Base-by-base conservation (phyloP, 148 eudicot species). In the Beta vulgaris region DNA sequence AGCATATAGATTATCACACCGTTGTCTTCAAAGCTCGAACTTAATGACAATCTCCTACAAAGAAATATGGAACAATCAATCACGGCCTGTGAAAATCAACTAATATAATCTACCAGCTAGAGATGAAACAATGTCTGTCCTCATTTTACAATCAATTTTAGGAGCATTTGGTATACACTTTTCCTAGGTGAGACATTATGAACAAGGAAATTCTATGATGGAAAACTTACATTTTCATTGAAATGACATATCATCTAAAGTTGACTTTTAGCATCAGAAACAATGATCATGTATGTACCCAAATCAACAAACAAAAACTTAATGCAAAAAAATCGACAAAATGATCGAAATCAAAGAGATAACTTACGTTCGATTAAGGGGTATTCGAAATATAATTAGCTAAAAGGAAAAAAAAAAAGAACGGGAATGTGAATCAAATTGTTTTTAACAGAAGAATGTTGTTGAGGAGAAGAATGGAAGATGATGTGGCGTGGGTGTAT, bases 211-310 rank as follows among this genome's bases (percentile, higher is more conserved):
- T n/a, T n/a, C n/a, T n/a, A n/a, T n/a, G n/a, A n/a, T n/a, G n/a
- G n/a, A n/a, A n/a, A n/a, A n/a, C n/a, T n/a, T n/a, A n/a, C n/a
- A n/a, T n/a, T n/a, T n/a, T 13, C 71, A 72, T 53, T 14, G 1
- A 72, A 72, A 60, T 2, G 51, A 44, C 81, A 78, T 66, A 54
- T 67, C 46, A 78, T 78, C 8, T 58, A 66, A n/a, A 58, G n/a
- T 57, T 57, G 68, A 69, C 14, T 15, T 51, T 51, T 51, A 23
- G n/a, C 57, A 21, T 19, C n/a, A 51, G 6, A 51, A 21, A 16
- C 2, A 70, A 7, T 9, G 51, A 43, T 11, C 54, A 53, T 71
- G 19, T 2, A 53, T 71, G 19, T 2, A 48, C 63, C 49, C 48
- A 49, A 25, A 75, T 12, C 29, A 68, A 75, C 39, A 28, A 10